Percentiles rank a stretch among this genome's conserved stretches.
Evolutionary conservation across 2,329 filamentous ascomycete genomes (phyloP).

Genomic region (Chaetothyriales sp.): DNA sequence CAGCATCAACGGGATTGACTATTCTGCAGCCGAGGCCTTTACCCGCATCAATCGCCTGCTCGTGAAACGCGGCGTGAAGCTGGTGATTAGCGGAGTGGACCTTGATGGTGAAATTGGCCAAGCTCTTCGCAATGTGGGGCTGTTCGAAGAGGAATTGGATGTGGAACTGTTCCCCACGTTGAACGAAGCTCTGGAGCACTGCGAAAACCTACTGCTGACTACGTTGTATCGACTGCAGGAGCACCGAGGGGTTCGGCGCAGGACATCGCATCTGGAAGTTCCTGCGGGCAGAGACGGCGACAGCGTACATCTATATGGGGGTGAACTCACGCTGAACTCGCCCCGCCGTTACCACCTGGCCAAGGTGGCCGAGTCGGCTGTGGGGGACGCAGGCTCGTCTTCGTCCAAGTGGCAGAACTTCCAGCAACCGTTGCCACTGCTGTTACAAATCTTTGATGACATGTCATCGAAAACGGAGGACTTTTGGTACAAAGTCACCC

Average conservation of each 20-base stretch:
- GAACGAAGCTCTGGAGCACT: constrained; percentile 84
- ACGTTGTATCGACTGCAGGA: constrained; percentile 60
- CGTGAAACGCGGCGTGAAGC: constrained; percentile 57
- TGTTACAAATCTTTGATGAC: constrained; percentile 89
- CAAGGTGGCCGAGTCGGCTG: constrained; percentile 59
- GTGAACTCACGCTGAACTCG: constrained; percentile 51
- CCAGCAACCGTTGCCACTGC: constrained; percentile 75
- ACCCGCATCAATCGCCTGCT: constrained; percentile 79
- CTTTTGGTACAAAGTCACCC: constrained; percentile 74
- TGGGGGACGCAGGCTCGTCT: constrained; percentile 47
- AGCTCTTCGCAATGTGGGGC: constrained; percentile 67
- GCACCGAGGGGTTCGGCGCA: constrained; percentile 16
- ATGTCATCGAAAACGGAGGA: constrained; percentile 76
- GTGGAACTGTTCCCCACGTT: constrained; percentile 75
- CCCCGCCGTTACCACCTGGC: constrained; percentile 66
- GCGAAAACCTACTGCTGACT: constrained; percentile 84
- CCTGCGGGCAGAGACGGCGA: constrained; percentile 8
- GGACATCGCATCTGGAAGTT: constrained; percentile 14
- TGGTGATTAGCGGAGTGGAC: constrained; percentile 71
- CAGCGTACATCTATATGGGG: constrained; percentile 16
- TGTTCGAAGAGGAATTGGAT: constrained; percentile 57
- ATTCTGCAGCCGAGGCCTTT: constrained; percentile 90
- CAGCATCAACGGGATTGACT: constrained; percentile 84
- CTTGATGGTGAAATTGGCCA: constrained; percentile 60
- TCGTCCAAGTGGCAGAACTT: constrained; percentile 66